Evolutionary conservation across 2,329 filamentous ascomycete species (phyloP).

Genomic region (Cytospora mali): DNA sequence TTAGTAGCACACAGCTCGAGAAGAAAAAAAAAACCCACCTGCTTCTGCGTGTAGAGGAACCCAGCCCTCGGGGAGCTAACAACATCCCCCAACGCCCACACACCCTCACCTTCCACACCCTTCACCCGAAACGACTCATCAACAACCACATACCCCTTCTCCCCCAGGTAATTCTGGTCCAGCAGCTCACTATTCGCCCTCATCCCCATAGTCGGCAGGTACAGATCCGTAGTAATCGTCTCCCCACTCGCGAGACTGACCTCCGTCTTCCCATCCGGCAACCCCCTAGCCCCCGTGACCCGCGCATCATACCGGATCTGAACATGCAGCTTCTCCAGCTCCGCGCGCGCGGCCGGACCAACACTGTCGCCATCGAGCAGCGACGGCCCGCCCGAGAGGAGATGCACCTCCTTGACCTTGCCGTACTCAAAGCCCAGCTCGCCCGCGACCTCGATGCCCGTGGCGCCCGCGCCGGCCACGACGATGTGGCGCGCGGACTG

Average conservation of each 20-base stretch:
- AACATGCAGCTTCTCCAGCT: constrained; percentile 58
- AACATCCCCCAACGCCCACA: constrained; percentile 59
- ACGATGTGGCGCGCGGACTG: constrained; percentile 53
- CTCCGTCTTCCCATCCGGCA: constrained; percentile 50
- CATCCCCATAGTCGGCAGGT: constrained; percentile 59
- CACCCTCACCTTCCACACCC: constrained; percentile 39
- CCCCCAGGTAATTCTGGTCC: constrained; percentile 46
- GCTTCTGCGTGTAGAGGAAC: constrained; percentile 51
- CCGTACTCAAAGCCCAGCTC: constrained; percentile 56
- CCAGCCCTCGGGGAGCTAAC: constrained; percentile 52
- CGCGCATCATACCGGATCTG: constrained; percentile 47
- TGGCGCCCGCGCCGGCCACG: constrained; percentile 58
- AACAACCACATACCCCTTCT: constrained; percentile 49
- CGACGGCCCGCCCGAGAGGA: constrained; percentile 46
- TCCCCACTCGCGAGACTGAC: constrained; percentile 51
- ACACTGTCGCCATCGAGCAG: constrained; percentile 50
- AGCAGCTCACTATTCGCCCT: constrained; percentile 58
- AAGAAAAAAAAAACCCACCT: constrained; percentile 39
- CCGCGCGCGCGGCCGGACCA: constrained; percentile 45
- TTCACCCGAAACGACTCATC: constrained; percentile 55
- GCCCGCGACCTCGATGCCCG: constrained; percentile 57
- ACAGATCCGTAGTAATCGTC: constrained; percentile 55
- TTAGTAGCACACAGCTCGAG: neutral
- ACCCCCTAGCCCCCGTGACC: constrained; percentile 40
- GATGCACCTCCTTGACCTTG: constrained; percentile 50